Evolutionary conservation across 352 stramenopile species (phyloP), one percentile per base, ranked within the genome.

Genomic region (Globisporangium heterothallicum): DNA sequence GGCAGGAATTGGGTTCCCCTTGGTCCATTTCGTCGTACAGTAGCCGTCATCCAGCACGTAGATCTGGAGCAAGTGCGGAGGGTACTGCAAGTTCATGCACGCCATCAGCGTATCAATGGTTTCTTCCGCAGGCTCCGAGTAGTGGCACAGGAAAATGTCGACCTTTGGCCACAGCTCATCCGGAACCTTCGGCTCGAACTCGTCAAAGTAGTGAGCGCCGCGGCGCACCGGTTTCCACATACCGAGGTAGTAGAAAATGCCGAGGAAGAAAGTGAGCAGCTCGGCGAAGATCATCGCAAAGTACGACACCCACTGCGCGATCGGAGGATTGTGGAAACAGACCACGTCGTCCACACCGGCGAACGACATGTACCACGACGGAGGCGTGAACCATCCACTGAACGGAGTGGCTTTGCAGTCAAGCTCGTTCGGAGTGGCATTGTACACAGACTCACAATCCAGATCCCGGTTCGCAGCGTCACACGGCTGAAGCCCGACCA

Each of bases 171-270:
- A 94, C 26, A 91, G 50, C 55, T 92, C 74, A 49, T 92, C 80
- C 6, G 83, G 83, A 9, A 94, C 76, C 47, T 74, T 72, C 10
- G 83, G 83, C 49, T 92, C 79, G 24, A 94, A 94, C 59, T 94
- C 83, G 49, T 89, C 78, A 35, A 94, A 86, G 74, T 94, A 94
- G 60, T 94, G 83, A 12, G 83, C 80, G 7, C 83, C 83, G 63
- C 83, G 83, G 69, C 80, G 83, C 47, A 94, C 83, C 4, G 83
- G 83, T 40, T 92, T 94, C 83, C 83, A 94, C 83, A 94, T 94
- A 26, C 83, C 83, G n/a, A 92, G 62, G 73, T 94, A 94, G 70
- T 92, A 94, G 22, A 94, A 59, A 4, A 74, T 56, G 30, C 80
- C 74, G 16, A 94, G 65, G 22, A 89, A 53, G 32, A 90, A 86